A percentile compares a stretch with the other conserved stretches of the same genome.
phyloP scores from a whole-genome alignment of 75 land plant species.

The Selaginella tamariscina region DNA sequence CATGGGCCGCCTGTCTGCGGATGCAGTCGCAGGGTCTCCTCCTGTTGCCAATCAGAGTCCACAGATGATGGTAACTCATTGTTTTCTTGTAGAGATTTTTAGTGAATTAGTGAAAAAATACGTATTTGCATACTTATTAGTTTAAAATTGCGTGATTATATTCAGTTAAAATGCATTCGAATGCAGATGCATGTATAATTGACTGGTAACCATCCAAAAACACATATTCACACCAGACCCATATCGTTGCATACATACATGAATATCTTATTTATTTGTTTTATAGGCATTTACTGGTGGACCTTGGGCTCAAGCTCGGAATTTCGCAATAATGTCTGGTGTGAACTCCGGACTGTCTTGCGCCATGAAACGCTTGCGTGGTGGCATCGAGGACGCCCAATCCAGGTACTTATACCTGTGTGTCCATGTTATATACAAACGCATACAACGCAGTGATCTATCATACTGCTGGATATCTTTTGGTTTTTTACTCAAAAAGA shows the following conservation, averaged over 20 bases:
- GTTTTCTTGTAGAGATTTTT: not conserved
- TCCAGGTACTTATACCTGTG: slow-evolving; percentile 34
- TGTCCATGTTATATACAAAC: not conserved
- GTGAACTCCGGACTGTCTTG: slow-evolving; percentile 77
- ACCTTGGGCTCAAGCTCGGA: slow-evolving; percentile 80
- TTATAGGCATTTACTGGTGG: slow-evolving; percentile 81
- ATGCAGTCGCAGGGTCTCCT: slow-evolving; percentile 6
- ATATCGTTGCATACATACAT: too few relatives aligned
- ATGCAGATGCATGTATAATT: too few relatives aligned
- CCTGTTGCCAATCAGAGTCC: not conserved
- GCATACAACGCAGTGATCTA: not conserved
- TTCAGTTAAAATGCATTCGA: too few relatives aligned
- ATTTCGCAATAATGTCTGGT: slow-evolving; percentile 95
- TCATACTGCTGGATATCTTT: not conserved
- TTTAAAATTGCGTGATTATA: too few relatives aligned
- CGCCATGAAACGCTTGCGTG: slow-evolving; percentile 71
- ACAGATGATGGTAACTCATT: not conserved
- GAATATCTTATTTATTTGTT: not conserved
- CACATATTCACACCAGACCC: too few relatives aligned
- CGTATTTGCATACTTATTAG: too few relatives aligned
- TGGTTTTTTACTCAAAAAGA: not conserved
- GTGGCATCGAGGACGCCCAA: slow-evolving; percentile 76
- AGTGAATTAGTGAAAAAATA: too few relatives aligned
- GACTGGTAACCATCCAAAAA: too few relatives aligned
- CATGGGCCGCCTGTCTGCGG: slow-evolving; percentile 66